Evolutionary conservation across 805 yeast species (phyloP), one percentile per base, ranked within the genome.

Genomic region (Cyberlindnera euphorbiae): DNA sequence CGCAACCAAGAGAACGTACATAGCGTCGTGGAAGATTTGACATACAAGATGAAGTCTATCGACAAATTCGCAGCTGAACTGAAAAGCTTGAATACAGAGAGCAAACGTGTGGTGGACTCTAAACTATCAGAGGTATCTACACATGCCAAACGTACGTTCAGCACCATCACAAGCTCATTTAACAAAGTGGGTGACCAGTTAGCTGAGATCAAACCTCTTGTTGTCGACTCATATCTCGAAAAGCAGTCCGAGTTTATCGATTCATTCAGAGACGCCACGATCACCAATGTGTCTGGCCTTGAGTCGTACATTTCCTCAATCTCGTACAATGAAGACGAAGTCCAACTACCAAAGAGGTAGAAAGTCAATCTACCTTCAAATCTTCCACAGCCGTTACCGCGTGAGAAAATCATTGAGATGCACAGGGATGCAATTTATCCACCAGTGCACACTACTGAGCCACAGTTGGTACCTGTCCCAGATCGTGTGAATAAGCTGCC

Each of bases 321-420:
- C 1, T 28, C 17, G 9, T 42, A 43, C 21, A 15, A 14, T 3
- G 22, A 30, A 14, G 51, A 48, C 19, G 46, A 43, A 2, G 6
- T n/a, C 2, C 47, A 36, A 13, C 28, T 36, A 4, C 53, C 52
- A 17, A 46, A 47, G 30, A 50, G 47, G 33, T 51, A 45, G 26
- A 49, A 52, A 32, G 8, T 50, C 6, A 28, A 21, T 6, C 22
- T 30, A 2, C 11, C 30, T 8, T 30, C 33, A 4, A 14, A 28
- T 1, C 32, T 48, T 11, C 54, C 56, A 10, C 31, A 19, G 7
- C 27, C 41, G 1, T 30, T 31, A 13, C n/a, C 44, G 8, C 39
- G 54, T 19, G 45, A 47, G 6, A 39, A 47, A 23, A 41, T 51
- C 9, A 16, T 40, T 1, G 10, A 33, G 9, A 8, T 13, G 4